Evolutionary conservation across 2,329 filamentous ascomycete species (phyloP).

Genomic region (Reticulascus tulasneorum): DNA sequence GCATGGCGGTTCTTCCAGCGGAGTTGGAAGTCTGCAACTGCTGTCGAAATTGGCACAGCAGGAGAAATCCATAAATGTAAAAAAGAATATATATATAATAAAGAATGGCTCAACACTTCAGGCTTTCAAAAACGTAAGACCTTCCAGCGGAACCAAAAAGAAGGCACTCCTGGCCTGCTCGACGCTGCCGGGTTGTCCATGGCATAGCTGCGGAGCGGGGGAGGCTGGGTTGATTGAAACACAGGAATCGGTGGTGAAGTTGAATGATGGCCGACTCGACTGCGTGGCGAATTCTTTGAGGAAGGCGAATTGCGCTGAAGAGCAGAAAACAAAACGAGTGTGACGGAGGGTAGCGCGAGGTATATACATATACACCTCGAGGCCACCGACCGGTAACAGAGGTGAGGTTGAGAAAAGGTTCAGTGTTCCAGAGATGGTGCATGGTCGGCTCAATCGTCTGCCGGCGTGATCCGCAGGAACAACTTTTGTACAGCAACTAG

Average conservation of each 20-base stretch:
- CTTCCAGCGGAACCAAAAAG: slow-evolving; percentile 13
- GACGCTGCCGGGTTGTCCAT: not conserved
- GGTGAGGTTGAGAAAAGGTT: slow-evolving; percentile 16
- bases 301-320: slow-evolving; percentile 14
- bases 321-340: not conserved
- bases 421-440: slow-evolving; percentile 8
- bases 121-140: not conserved
- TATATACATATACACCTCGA: slow-evolving; percentile 15
- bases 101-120: slow-evolving; percentile 6
- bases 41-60: not conserved
- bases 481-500: slow-evolving; percentile 2
- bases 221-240: slow-evolving; percentile 10
- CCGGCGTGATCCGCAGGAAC: slow-evolving; percentile 9
- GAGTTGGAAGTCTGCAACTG: not conserved
- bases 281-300: slow-evolving; percentile 13
- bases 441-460: slow-evolving; percentile 7
- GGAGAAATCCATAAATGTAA: not conserved
- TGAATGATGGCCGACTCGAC: slow-evolving; percentile 10
- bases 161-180: slow-evolving; percentile 12
- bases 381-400: too few species aligned
- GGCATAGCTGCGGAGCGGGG: slow-evolving; percentile 9
- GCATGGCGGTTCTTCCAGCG: slow-evolving; percentile 8
- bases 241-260: slow-evolving; percentile 9
- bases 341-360: slow-evolving; percentile 1
- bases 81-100: not conserved